Evolutionary conservation across 1,139 yeast genomes (phyloP), one percentile per base, ranked within the genome.

Genomic region (Nematodospora anomalae): DNA sequence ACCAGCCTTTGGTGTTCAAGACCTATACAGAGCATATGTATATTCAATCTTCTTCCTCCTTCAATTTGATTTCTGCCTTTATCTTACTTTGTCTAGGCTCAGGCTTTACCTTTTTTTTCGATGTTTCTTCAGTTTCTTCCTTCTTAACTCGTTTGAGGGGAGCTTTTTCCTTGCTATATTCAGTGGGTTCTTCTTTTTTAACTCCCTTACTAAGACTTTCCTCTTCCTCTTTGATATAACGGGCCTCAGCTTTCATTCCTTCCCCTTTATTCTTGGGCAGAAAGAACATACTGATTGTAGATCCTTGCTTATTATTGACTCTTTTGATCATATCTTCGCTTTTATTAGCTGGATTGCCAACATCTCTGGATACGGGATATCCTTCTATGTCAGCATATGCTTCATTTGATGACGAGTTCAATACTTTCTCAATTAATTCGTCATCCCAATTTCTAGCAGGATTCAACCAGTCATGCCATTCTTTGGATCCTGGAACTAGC

Each of bases 391-490:
- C 52, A 3, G 61, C 62, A 28, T 72, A 71, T 1, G 70, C 76
- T 6, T 54, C 51, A 36, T 75, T 71, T 1, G 59, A 52, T 5
- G 62, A 50, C 1, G 70, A 57, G 24, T 67, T 54, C 28, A 77
- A 52, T 11, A 67, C 56, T 1, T 62, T 51, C 2, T 66, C 66
- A 20, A 79, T 56, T 50, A 49, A 52, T 40, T 40, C 26, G 7
- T 55, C 59, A 20, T 59, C 56, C 74, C 79, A 69, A 16, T 55
- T 67, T 41, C 60, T 45, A 0, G 59, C 53, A 0, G 79, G 75
- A 42, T 76, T 63, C 30, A 87, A 56, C 96, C 96, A 87, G 5
- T 57, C 54, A 10, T 70, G 55, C 77, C 90, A 80, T 22, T 66
- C 75, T 14, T 60, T 45, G 0, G 80, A 62, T 1, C 74, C 77